Evolutionary conservation across 768 basidiomycete genomes (phyloP), one percentile per base, ranked within the genome.

Genomic region (Cyclocybe cylindracea): DNA sequence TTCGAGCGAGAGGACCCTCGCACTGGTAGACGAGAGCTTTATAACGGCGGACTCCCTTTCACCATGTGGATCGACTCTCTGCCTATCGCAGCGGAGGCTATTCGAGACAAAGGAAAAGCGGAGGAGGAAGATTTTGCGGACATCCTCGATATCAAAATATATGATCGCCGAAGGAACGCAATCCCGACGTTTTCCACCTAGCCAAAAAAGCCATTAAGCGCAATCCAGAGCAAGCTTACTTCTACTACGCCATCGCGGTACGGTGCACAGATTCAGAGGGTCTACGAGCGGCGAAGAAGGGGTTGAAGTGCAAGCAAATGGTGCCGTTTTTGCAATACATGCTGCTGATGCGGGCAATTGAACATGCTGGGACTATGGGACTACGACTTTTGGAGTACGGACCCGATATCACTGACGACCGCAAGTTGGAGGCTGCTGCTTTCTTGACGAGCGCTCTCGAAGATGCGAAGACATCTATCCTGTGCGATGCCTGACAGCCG

Each of bases 101-200:
- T 87, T 36, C 77, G 83, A 8, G 68, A 61, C 31, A 70, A 66
- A 47, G 72, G 70, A n/a, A 66, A 63, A 10, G 60, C 72, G 0
- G 58, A 58, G 5, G 80, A 85, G 48, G 63, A 54, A 16, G 83
- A 86, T 61, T 57, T 73, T 11, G 86, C 85, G 0, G 84, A 87
- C 60, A 81, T 87, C 54, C 63, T 88, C 29, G 84, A 87, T 31
- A 78, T 85, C 69, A 86, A 87, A 60, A n/a, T 82, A 66, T 61
- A 57, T 63, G 47, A 77, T 86, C 61, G 75, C 83, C n/a, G 65
- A 73, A 70, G 46, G 66, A 70, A 16, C 76, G 78, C 29, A 66
- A 81, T 31, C 61, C 70, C 4, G 78, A 83, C 9, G 83, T 84
- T 1, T 68, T 78, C 42, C 62, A 61, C 10, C 58, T 76, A 4